Conservation (phyloP, 257 asterid species). For the Penstemon eatonii region DNA sequence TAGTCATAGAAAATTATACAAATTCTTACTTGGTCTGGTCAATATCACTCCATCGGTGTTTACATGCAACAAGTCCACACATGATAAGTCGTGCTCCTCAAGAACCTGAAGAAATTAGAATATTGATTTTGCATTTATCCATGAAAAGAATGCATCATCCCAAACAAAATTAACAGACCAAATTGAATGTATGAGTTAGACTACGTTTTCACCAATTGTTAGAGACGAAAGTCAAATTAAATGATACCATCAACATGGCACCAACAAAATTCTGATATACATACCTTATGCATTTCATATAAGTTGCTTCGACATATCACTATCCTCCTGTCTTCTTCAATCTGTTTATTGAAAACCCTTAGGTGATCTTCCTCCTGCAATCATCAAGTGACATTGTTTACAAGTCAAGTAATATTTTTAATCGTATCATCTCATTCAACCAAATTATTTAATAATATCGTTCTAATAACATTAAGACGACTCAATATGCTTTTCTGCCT, state of each 20-base stretch:
- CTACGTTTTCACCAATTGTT: too few relatives aligned
- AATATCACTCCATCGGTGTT: conserved; percentile 75
- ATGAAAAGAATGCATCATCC: conserved; percentile 4
- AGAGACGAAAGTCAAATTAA: neutral
- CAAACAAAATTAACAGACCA: neutral
- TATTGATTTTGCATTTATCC: conserved; percentile 13
- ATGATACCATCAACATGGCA: conserved; percentile 8
- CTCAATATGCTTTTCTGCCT: too few relatives aligned
- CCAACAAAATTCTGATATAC: conserved; percentile 10
- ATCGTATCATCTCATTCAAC: conserved; percentile 11
- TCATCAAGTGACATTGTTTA: conserved; percentile 26
- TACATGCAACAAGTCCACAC: conserved; percentile 75
- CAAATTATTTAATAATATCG: neutral
- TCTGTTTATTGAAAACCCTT: conserved; percentile 80
- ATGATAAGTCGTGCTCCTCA: conserved; percentile 74
- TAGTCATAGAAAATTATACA: conserved; percentile 15
- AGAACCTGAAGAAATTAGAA: conserved; percentile 69
- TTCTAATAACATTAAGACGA: neutral
- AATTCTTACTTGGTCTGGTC: conserved; percentile 79
- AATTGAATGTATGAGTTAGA: too few relatives aligned
- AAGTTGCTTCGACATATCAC: conserved; percentile 88
- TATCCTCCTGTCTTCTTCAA: conserved; percentile 88
- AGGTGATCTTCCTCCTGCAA: conserved; percentile 88
- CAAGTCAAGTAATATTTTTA: too few relatives aligned
- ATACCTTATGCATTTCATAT: conserved; percentile 83